Evolutionary conservation across 805 yeast species (phyloP).

Genomic region (Starmerella davenportii): DNA sequence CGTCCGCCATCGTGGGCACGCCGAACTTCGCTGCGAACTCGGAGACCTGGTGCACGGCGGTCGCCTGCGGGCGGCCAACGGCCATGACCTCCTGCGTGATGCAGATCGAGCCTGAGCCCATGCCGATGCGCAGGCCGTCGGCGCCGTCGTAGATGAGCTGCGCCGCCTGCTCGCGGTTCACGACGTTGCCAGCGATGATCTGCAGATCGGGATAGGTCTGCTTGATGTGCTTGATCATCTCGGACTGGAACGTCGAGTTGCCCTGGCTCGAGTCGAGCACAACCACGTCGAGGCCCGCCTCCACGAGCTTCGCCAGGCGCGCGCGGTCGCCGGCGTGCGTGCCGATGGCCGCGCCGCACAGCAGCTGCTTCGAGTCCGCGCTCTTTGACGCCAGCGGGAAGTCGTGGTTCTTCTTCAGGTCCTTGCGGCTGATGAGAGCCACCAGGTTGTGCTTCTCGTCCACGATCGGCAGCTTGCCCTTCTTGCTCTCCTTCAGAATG

Average conservation of each 20-base stretch:
- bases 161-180: conserved; percentile 98
- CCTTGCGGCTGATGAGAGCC: conserved; percentile 84
- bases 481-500: conserved; percentile 77
- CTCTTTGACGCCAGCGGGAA: conserved; percentile 94
- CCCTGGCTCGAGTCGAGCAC: conserved; percentile 94
- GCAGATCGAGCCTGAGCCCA: conserved; percentile 99
- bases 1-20: conserved; percentile 97
- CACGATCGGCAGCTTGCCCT: conserved; percentile 92
- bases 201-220: conserved; percentile 57
- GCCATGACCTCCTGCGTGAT: conserved; percentile 99
- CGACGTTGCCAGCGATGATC: conserved; percentile 96
- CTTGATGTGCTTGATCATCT: conserved; percentile 87
- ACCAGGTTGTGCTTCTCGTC: conserved; percentile 60
- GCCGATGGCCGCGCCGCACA: conserved; percentile 98
- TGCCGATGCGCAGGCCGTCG: conserved; percentile 95
- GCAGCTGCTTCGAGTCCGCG: conserved; percentile 76
- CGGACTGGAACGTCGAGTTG: conserved; percentile 83
- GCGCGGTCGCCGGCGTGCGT: conserved; percentile 76
- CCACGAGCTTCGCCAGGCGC: conserved; percentile 69
- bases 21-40: conserved; percentile 91
- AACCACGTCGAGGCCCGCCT: conserved; percentile 94
- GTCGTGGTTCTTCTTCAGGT: conserved; percentile 84
- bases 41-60: conserved; percentile 87
- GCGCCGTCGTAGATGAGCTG: conserved; percentile 87
- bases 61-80: conserved; percentile 99